phyloP scores from a whole-genome alignment of 805 yeast species.

The Sugiyamaella floridensis region DNA sequence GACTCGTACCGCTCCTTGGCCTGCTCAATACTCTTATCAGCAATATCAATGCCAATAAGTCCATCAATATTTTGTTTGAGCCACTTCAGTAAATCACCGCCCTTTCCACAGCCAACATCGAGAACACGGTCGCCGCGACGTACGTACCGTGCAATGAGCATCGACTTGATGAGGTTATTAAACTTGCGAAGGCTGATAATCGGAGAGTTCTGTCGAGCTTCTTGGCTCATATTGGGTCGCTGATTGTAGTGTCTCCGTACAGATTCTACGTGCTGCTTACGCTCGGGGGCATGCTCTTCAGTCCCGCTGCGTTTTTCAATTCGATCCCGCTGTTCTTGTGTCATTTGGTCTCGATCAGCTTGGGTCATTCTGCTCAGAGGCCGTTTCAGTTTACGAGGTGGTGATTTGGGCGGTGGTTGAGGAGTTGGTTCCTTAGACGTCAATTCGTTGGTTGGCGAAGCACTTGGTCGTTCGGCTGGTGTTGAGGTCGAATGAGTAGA shows the following conservation, averaged over 20 bases:
- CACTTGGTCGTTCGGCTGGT: no score
- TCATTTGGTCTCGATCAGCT: conserved; percentile 12
- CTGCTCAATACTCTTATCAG: conserved; percentile 79
- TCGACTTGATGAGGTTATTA: conserved; percentile 87
- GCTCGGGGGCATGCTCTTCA: neutral
- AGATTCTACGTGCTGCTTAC: conserved; percentile 29
- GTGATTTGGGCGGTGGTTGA: neutral
- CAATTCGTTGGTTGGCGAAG: no score
- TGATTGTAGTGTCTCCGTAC: conserved; percentile 84
- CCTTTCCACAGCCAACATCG: conserved; percentile 96
- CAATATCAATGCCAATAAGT: conserved; percentile 85
- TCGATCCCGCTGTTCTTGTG: conserved; percentile 10
- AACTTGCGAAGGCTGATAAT: conserved; percentile 81
- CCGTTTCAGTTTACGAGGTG: conserved; percentile 14
- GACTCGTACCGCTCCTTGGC: conserved; percentile 71
- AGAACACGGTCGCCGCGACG: conserved; percentile 42
- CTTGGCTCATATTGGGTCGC: conserved; percentile 58
- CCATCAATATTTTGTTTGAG: conserved; percentile 64
- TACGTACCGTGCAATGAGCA: conserved; percentile 66
- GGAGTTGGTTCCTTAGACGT: no score
- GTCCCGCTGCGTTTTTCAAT: conserved; percentile 10
- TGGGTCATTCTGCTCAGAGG: conserved; percentile 13
- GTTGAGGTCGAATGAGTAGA: no score
- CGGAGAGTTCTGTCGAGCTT: conserved; percentile 65
- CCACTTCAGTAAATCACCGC: conserved; percentile 93